These are phyloP conservation scores for Fusarium sp. DNA, from an alignment of 2,329 filamentous ascomycete genomes.

Conservation along the genomic window DNA sequence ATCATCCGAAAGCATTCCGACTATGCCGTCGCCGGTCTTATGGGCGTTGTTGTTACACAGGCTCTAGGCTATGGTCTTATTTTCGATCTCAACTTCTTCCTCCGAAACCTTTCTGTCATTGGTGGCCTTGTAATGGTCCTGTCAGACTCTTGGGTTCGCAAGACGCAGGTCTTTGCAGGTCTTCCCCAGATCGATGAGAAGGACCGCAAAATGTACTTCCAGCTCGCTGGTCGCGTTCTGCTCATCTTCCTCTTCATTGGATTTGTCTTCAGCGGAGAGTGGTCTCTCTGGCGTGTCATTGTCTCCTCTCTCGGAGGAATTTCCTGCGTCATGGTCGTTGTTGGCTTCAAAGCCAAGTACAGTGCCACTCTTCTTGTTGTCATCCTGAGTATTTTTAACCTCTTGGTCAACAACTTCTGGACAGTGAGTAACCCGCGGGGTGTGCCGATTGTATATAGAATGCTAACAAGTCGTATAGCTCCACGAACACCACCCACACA, in stretches of 20 bases:
- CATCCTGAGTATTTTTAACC: constrained; percentile 94
- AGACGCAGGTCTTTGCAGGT: constrained; percentile 95
- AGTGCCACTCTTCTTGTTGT: constrained; percentile 95
- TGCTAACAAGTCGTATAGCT: constrained; percentile 65
- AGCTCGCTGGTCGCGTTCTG: constrained; percentile 93
- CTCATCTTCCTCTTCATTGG: constrained; percentile 98
- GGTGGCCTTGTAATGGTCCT: constrained; percentile 97
- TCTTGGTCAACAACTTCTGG: constrained; percentile 99
- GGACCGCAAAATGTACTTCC: constrained; percentile 99
- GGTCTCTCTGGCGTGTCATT: constrained; percentile 86
- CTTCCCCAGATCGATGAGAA: constrained; percentile 96
- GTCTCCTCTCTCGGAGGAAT: constrained; percentile 87
- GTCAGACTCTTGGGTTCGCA: constrained; percentile 97
- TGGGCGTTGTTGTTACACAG: constrained; percentile 90
- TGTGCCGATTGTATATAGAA: not conserved
- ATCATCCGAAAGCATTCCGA: constrained; percentile 93
- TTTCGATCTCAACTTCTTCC: constrained; percentile 99
- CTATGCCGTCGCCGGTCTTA: constrained; percentile 89
- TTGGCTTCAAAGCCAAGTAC: constrained; percentile 99
- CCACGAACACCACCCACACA: constrained; percentile 97
- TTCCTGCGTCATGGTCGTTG: constrained; percentile 97
- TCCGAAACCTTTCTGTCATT: constrained; percentile 97
- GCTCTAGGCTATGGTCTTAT: constrained; percentile 97
- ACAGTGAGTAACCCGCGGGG: constrained; percentile 70
- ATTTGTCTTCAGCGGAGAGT: constrained; percentile 94